These are phyloP conservation scores for Penicillium thymicola DNA, from an alignment of 2,329 filamentous ascomycete genomes.

Conservation along the genomic window DNA sequence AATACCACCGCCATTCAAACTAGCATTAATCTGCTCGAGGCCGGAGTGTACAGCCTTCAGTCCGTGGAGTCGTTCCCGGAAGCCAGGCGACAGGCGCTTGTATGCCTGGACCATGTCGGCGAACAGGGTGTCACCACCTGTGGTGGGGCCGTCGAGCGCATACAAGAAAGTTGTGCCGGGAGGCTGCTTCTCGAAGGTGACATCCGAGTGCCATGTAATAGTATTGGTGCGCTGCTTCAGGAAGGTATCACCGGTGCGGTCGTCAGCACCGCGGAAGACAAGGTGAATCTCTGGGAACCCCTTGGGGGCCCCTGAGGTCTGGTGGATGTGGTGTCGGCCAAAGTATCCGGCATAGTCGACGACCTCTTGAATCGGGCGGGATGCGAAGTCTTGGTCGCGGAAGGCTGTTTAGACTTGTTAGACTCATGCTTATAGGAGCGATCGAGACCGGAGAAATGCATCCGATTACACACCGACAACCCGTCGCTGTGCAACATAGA, in stretches of 20 bases:
- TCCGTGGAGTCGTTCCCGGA: slow-evolving; percentile 76
- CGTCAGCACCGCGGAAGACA: slow-evolving; percentile 68
- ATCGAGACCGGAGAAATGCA: not conserved
- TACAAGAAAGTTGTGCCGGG: slow-evolving; percentile 89
- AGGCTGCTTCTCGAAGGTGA: slow-evolving; percentile 83
- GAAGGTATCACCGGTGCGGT: slow-evolving; percentile 59
- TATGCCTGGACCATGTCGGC: slow-evolving; percentile 78
- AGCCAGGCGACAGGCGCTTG: slow-evolving; percentile 71
- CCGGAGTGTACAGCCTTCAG: slow-evolving; percentile 78
- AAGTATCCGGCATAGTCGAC: slow-evolving; percentile 71
- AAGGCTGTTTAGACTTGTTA: slow-evolving; percentile 50
- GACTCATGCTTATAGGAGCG: not conserved
- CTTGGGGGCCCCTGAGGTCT: slow-evolving; percentile 70
- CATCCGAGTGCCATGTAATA: slow-evolving; percentile 85
- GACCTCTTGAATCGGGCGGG: slow-evolving; percentile 67
- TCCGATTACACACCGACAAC: slow-evolving; percentile 57
- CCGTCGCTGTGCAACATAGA: slow-evolving; percentile 51
- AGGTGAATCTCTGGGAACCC: slow-evolving; percentile 74
- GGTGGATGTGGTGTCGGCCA: slow-evolving; percentile 77
- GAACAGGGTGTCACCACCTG: slow-evolving; percentile 83
- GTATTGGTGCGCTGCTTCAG: slow-evolving; percentile 70
- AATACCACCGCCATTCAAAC: slow-evolving; percentile 64
- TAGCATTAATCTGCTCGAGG: slow-evolving; percentile 72
- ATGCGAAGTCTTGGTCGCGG: slow-evolving; percentile 69
- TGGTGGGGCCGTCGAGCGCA: slow-evolving; percentile 74